Conservation (phyloP, 352 stramenopile species). For the Phytophthora hybrid region DNA sequence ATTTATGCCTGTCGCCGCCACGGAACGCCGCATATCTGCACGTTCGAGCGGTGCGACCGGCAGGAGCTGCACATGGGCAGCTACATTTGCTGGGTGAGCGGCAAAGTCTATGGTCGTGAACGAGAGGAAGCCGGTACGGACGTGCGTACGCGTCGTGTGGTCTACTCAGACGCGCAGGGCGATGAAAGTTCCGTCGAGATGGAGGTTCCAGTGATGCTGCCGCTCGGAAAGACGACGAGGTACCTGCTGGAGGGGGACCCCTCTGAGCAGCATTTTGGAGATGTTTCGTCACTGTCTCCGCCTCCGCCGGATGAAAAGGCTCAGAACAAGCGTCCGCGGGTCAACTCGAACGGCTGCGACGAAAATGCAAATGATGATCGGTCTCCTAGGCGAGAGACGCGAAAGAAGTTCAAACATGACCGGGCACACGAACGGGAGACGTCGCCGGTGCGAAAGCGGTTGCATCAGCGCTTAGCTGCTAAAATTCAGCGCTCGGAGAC, state of each 20-base stretch:
- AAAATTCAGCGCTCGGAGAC: constrained; percentile 63
- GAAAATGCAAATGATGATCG: constrained; percentile 26
- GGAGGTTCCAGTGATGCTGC: constrained; percentile 76
- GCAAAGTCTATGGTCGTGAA: constrained; percentile 68
- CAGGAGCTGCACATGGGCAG: constrained; percentile 58
- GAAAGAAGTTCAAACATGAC: constrained; percentile 47
- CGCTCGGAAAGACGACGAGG: constrained; percentile 64
- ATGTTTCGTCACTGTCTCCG: constrained; percentile 69
- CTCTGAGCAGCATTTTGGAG: constrained; percentile 16
- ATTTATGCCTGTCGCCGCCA: constrained; percentile 77
- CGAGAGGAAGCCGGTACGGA: constrained; percentile 68
- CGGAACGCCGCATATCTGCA: constrained; percentile 78
- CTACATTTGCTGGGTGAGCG: constrained; percentile 81
- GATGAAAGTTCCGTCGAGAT: constrained; percentile 70
- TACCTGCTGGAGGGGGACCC: constrained; percentile 67
- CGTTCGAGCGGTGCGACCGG: constrained; percentile 74
- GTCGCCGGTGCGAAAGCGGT: constrained; percentile 62
- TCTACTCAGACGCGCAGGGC: constrained; percentile 65
- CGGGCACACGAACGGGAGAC: constrained; percentile 51
- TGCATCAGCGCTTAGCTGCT: constrained; percentile 59
- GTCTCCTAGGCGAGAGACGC: constrained; percentile 29
- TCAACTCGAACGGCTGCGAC: constrained; percentile 32
- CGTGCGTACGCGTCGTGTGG: constrained; percentile 61
- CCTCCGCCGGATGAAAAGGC: constrained; percentile 67
- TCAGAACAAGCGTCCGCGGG: constrained; percentile 40